Evolutionary conservation across 108 stramenopile species (phyloP).

Genomic region (Chaetoceros muelleri): DNA sequence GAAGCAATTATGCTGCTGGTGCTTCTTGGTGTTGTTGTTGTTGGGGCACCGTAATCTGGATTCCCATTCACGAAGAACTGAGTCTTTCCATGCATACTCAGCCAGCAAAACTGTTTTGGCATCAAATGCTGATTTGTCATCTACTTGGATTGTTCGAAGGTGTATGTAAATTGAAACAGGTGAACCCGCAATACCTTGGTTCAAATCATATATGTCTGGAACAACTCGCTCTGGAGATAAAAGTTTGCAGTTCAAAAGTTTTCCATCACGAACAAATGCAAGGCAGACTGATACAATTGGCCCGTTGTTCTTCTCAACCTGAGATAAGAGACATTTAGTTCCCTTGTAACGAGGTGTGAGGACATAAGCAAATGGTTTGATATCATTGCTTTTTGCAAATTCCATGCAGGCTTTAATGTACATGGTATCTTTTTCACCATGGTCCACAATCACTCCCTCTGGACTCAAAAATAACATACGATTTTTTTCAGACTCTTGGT

Average conservation of each 20-base stretch:
- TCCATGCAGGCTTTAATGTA: conserved; percentile 26
- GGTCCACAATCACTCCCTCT: conserved; percentile 34
- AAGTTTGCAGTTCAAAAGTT: conserved; percentile 29
- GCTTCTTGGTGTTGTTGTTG: too few species aligned
- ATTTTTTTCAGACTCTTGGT: conserved; percentile 7
- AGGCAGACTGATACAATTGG: conserved; percentile 24
- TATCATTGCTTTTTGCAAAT: conserved; percentile 19
- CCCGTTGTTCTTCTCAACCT: conserved; percentile 15
- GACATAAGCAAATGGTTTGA: conserved; percentile 33
- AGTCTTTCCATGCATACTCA: conserved; percentile 32
- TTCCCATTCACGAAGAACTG: conserved; percentile 27
- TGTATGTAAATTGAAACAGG: conserved; percentile 36
- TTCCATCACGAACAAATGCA: conserved; percentile 24
- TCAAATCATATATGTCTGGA: conserved; percentile 34
- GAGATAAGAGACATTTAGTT: conserved; percentile 18
- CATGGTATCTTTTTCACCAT: conserved; percentile 16
- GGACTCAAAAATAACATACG: conserved; percentile 34
- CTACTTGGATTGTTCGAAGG: conserved; percentile 14
- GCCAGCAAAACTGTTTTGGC: conserved; percentile 28
- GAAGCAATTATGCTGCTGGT: too few species aligned
- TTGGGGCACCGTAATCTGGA: conserved; percentile 16
- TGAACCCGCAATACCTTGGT: conserved; percentile 19
- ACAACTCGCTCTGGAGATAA: conserved; percentile 27
- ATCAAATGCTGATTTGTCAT: conserved; percentile 13
- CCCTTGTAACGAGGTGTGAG: conserved; percentile 43